Conservation (phyloP, 495 filamentous ascomycete species). For the Tetracladium marchalianum region DNA sequence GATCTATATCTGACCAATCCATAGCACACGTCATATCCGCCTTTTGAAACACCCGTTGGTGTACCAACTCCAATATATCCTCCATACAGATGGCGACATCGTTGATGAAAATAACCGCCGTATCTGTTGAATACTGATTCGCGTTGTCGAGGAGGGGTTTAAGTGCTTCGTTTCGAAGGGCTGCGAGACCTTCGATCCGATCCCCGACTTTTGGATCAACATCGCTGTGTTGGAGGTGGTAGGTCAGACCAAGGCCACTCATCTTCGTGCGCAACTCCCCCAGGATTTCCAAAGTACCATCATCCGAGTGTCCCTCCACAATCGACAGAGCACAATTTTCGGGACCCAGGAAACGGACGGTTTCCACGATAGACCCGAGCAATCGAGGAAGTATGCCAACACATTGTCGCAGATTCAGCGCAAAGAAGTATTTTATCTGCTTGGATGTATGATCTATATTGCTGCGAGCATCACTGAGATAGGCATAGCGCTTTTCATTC, state of each 20-base stretch:
- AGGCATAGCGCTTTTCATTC: conserved; percentile 8
- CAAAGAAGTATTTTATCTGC: conserved; percentile 35
- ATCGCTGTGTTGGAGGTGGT: conserved; percentile 26
- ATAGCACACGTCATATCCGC: conserved; percentile 43
- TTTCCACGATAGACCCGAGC: conserved; percentile 33
- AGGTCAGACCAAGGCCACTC: conserved; percentile 23
- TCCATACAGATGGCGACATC: conserved; percentile 37
- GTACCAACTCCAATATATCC: conserved; percentile 39
- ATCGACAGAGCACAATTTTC: conserved; percentile 37
- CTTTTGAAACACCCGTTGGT: conserved; percentile 27
- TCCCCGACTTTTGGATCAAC: conserved; percentile 27
- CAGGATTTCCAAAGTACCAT: conserved; percentile 41
- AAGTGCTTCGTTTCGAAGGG: conserved; percentile 35
- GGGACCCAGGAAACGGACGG: conserved; percentile 37
- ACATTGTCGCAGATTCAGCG: conserved; percentile 35
- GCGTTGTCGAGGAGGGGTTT: conserved; percentile 24
- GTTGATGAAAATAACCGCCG: conserved; percentile 27
- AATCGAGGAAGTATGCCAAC: conserved; percentile 33
- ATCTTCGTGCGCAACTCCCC: conserved; percentile 23
- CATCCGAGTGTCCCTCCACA: conserved; percentile 37
- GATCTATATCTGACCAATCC: conserved; percentile 35
- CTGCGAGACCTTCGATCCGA: conserved; percentile 31
- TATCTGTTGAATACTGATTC: conserved; percentile 2
- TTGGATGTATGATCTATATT: conserved; percentile 2
- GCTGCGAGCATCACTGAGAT: conserved; percentile 2